phyloP scores from a whole-genome alignment of 345 rosid genomes.

The Sisymbrium irio region DNA sequence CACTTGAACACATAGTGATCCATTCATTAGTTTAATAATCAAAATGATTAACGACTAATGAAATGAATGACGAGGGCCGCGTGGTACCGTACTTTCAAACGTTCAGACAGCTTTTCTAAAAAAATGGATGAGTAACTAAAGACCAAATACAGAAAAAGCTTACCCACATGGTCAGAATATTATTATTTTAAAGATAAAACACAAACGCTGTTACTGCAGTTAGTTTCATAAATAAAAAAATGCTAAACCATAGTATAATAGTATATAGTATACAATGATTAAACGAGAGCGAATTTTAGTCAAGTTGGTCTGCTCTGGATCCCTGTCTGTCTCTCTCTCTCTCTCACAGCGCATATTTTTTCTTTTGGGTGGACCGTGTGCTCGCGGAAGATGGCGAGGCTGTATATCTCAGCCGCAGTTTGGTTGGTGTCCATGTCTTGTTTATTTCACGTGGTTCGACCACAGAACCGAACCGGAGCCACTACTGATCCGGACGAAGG shows the following conservation, averaged over 20 bases:
- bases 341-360: background rate
- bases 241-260: too few relatives aligned
- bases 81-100: background rate
- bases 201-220: too few relatives aligned
- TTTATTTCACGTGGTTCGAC: constrained; percentile 23
- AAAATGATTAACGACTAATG: background rate
- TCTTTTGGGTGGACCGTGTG: background rate
- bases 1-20: background rate
- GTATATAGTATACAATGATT: background rate
- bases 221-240: too few relatives aligned
- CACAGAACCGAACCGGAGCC: constrained; percentile 29
- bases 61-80: background rate
- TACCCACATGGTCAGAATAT: background rate
- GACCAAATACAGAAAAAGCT: background rate
- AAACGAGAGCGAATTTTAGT: background rate
- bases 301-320: background rate
- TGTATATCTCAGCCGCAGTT: background rate
- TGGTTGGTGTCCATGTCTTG: constrained; percentile 1
- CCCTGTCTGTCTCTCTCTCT: background rate
- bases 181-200: background rate
- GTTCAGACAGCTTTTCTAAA: background rate
- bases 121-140: background rate
- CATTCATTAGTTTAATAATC: background rate
- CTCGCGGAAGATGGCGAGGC: constrained; percentile 13
- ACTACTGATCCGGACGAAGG: constrained; percentile 40